Percentiles rank a stretch among this genome's conserved stretches.
Evolutionary conservation across 73 alveolate species (phyloP).

Genomic region (Paramecium sonneborni): DNA sequence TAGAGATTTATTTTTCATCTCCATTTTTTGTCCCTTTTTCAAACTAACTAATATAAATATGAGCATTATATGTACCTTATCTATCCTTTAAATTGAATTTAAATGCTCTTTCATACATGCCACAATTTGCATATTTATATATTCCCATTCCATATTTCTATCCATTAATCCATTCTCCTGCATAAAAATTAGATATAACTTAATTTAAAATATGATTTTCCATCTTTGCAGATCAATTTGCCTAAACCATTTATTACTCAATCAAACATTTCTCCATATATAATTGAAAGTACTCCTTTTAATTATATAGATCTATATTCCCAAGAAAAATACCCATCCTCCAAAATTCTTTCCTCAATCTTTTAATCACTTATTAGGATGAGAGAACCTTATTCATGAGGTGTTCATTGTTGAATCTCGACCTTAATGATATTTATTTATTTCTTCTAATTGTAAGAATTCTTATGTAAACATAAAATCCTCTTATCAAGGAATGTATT

Average conservation of each 20-base stretch:
- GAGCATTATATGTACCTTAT: conserved; percentile 17
- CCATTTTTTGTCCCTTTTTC: neutral
- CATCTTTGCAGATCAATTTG: conserved; percentile 26
- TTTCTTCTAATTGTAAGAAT: neutral
- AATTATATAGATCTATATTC: neutral
- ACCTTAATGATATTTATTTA: neutral
- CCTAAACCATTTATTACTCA: conserved; percentile 28
- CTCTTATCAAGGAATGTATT: neutral
- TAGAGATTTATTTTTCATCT: neutral
- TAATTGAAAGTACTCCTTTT: neutral
- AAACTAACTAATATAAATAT: neutral
- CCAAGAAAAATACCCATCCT: neutral
- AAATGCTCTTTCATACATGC: neutral
- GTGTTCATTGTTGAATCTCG: neutral
- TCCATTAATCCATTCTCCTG: conserved; percentile 33
- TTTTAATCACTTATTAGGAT: neutral
- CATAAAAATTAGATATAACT: neutral
- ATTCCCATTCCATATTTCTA: conserved; percentile 40
- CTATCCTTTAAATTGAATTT: conserved; percentile 11
- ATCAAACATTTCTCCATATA: conserved; percentile 10
- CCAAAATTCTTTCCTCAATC: neutral
- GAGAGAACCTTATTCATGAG: neutral
- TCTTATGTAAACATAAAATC: neutral
- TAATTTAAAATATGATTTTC: neutral
- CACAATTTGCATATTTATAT: conserved; percentile 31